phyloP scores from a whole-genome alignment of 331 rosid genomes.

The Rhamnella rubrinervis region DNA sequence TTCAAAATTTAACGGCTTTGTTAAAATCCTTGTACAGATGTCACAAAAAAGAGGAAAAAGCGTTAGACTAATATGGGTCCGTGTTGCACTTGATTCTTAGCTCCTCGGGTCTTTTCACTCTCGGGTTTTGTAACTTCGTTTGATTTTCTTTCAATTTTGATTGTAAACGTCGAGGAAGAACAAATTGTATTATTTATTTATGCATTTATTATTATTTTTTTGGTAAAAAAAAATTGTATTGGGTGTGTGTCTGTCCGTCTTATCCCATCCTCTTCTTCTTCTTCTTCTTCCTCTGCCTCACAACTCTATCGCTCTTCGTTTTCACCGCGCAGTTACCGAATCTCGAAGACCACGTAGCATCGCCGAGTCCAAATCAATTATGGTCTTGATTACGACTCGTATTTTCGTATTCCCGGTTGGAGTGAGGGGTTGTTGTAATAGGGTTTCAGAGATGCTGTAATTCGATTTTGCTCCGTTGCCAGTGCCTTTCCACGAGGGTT shows the following conservation, averaged over 20 bases:
- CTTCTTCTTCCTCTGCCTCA: slow-evolving; percentile 12
- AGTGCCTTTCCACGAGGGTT: neutral
- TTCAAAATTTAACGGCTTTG: no score
- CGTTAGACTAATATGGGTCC: no score
- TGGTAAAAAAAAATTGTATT: neutral
- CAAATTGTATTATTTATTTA: neutral
- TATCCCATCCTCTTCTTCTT: neutral
- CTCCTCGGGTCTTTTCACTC: neutral
- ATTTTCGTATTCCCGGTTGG: neutral
- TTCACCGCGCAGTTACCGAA: neutral
- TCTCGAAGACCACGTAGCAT: neutral
- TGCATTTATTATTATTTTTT: neutral
- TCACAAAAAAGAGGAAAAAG: no score
- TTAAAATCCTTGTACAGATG: no score
- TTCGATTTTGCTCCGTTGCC: neutral
- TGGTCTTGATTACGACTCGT: neutral
- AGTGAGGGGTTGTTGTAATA: neutral
- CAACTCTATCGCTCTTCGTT: slow-evolving; percentile 12
- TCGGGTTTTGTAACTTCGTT: neutral
- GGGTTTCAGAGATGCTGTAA: slow-evolving; percentile 17
- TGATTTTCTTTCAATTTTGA: neutral
- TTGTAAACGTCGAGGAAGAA: neutral
- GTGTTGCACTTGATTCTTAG: neutral
- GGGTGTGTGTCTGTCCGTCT: slow-evolving; percentile 14
- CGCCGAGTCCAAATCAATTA: neutral